Conservation (phyloP, 139 green algal genomes). For the Coccomyxa sp. region DNA sequence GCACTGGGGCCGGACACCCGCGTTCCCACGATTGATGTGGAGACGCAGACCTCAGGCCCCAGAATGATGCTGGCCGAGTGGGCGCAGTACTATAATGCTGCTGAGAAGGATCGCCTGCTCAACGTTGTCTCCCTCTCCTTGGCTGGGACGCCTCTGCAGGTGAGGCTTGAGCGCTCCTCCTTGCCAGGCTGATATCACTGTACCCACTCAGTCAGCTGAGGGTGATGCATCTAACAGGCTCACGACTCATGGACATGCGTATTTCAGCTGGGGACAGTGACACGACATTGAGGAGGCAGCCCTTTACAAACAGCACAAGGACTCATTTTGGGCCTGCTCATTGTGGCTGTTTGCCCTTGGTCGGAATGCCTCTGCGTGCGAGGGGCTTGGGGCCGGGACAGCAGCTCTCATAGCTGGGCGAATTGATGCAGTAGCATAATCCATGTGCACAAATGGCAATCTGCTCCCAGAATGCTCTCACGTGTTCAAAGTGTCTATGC, state of each 20-base stretch:
- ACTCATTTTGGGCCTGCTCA: too few species aligned
- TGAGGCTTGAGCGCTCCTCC: neutral
- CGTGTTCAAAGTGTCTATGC: neutral
- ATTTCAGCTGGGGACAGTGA: neutral
- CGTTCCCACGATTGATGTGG: constrained; percentile 42
- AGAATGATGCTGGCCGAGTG: constrained; percentile 29
- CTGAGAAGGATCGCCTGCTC: constrained; percentile 14
- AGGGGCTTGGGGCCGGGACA: neutral
- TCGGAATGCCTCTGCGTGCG: neutral
- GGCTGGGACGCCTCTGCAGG: constrained; percentile 31
- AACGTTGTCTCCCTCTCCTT: constrained; percentile 52
- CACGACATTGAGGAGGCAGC: neutral
- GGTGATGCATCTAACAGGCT: neutral
- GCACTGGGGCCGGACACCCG: constrained; percentile 6
- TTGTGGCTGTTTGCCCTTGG: too few species aligned
- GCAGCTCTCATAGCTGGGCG: neutral
- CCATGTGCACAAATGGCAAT: neutral
- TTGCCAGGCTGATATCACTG: neutral
- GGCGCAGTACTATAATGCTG: constrained; percentile 25
- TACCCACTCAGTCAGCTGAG: neutral
- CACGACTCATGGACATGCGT: neutral
- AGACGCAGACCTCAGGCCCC: constrained; percentile 35
- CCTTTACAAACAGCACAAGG: too few species aligned
- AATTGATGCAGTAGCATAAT: neutral
- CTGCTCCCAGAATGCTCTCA: neutral